Evolutionary conservation across 108 stramenopile genomes (phyloP).

Genomic region (Epipyxis sp.): DNA sequence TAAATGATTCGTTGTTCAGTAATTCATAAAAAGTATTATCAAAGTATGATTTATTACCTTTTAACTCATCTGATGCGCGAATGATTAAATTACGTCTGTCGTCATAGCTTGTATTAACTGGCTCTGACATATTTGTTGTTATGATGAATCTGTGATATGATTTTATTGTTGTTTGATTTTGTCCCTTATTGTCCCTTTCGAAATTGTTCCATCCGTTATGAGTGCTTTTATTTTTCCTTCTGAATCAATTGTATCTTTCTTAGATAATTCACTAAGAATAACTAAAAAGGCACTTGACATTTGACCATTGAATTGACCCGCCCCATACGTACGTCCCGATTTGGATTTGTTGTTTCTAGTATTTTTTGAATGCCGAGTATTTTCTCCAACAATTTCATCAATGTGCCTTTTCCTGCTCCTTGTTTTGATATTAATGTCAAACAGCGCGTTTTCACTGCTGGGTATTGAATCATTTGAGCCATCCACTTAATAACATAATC

Average conservation of each 20-base stretch:
- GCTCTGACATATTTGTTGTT: background rate
- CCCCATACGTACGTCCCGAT: background rate
- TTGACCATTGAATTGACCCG: no score
- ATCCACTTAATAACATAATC: background rate
- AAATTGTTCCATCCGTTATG: background rate
- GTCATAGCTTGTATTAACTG: background rate
- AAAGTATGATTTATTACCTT: background rate
- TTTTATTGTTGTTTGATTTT: background rate
- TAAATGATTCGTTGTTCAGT: background rate
- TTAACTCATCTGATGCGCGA: background rate
- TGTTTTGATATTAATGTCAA: background rate
- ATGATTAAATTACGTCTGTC: background rate
- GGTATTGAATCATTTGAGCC: constrained; percentile 13
- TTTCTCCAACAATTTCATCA: background rate
- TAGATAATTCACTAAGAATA: background rate
- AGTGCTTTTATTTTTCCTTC: background rate
- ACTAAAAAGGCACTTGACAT: background rate
- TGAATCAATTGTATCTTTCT: background rate
- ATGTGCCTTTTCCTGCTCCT: background rate
- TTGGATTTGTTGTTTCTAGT: background rate
- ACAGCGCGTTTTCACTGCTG: background rate
- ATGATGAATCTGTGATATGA: background rate
- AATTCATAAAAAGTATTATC: background rate
- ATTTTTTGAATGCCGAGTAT: background rate
- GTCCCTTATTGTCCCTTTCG: no score